These are phyloP conservation scores for Closterium sp. DNA, from an alignment of 139 green algal genomes.

Conservation along the genomic window DNA sequence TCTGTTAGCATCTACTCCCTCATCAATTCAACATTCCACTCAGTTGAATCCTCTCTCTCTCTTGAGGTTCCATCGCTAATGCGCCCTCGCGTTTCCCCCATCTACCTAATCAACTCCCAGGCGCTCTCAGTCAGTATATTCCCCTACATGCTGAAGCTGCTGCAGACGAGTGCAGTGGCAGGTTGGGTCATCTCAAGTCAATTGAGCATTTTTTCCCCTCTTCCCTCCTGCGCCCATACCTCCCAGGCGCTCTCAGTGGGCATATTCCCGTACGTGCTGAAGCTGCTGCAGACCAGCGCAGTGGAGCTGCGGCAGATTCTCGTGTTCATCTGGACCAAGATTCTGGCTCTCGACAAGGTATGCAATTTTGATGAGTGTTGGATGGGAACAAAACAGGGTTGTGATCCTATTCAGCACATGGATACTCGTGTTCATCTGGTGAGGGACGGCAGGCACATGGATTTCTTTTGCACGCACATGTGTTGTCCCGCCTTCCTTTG, in stretches of 20 bases:
- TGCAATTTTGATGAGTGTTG: no score
- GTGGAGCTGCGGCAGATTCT: conserved; percentile 88
- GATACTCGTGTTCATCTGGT: no score
- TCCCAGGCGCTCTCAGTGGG: conserved; percentile 84
- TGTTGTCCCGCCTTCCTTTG: no score
- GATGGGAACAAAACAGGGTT: no score
- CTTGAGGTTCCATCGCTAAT: no score
- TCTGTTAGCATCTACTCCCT: not conserved
- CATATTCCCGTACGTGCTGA: conserved; percentile 99
- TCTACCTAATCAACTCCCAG: conserved; percentile 1
- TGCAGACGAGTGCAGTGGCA: conserved; percentile 86
- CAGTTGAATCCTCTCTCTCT: not conserved
- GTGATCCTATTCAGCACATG: no score
- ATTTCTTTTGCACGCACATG: no score
- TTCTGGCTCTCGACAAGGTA: conserved; percentile 87
- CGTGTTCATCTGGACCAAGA: conserved; percentile 99
- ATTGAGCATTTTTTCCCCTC: no score
- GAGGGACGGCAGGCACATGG: no score
- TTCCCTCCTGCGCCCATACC: no score
- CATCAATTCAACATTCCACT: no score
- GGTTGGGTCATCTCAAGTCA: not conserved
- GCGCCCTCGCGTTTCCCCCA: not conserved
- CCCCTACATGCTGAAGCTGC: conserved; percentile 98
- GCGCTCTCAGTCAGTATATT: conserved; percentile 97
- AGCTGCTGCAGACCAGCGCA: conserved; percentile 97